Percentiles rank a stretch among this genome's conserved stretches.
Evolutionary conservation across 2,329 filamentous ascomycete species (phyloP).

Genomic region (Colletotrichum sp.): DNA sequence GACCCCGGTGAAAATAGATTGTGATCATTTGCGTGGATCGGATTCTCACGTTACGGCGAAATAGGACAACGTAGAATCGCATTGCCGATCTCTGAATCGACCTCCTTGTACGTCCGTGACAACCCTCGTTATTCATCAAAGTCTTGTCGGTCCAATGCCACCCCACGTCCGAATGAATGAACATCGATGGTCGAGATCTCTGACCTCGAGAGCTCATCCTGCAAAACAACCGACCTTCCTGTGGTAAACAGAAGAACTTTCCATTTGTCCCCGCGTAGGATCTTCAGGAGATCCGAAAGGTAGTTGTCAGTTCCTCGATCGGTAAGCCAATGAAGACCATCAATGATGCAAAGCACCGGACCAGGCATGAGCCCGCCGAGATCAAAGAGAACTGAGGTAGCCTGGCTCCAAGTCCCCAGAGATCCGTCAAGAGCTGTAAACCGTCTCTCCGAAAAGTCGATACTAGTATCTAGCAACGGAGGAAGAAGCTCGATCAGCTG

Average conservation of each 20-base stretch:
- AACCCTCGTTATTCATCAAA: background rate
- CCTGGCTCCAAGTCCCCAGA: background rate
- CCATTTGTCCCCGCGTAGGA: background rate
- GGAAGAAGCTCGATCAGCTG: slow-evolving; percentile 20
- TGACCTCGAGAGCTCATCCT: background rate
- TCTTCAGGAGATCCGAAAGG: background rate
- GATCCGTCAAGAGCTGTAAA: background rate
- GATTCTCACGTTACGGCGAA: no score
- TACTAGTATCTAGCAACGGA: background rate
- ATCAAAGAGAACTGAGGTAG: background rate
- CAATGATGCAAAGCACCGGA: background rate
- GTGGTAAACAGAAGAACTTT: background rate
- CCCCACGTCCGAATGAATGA: background rate
- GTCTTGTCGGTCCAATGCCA: background rate
- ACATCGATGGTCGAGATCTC: background rate
- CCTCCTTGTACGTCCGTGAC: no score
- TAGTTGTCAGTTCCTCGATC: background rate
- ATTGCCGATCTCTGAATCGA: no score
- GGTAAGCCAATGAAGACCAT: background rate
- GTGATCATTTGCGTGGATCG: background rate
- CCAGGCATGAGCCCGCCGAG: background rate
- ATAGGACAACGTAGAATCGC: fast-evolving
- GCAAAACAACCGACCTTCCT: background rate
- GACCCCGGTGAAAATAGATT: background rate
- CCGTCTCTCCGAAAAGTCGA: background rate